Base-by-base conservation (phyloP, 805 yeast species). In the Teunomyces aglyptinius region DNA sequence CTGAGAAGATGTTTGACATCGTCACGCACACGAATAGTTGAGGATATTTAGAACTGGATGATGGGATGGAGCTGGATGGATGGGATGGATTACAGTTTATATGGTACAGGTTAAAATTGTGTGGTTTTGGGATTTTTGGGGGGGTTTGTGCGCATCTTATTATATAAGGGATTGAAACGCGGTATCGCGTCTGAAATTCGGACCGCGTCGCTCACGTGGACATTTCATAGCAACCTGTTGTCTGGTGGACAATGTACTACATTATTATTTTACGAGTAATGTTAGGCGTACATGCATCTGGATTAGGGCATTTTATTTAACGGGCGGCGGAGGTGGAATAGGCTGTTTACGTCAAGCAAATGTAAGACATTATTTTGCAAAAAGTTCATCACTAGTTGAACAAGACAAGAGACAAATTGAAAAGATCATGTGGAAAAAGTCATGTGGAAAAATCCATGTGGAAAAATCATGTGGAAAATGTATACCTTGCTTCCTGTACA, bases 1-100 rank as follows among this genome's bases (percentile, higher is more conserved):
- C 39, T 26, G 39, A 36, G 39, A 36, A 36, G 39, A 36, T 36
- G 39, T 36, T 36, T n/a, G 39, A 36, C 39, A 36, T 36, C 39
- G 39, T 20, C 24, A n/a, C 28, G 28, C 11, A 4, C 11, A 4
- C 11, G 33, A 31, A 31, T 11, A 15, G 33, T 13, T 7, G 13
- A n/a, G 11, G 8, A 31, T 13, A 31, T 31, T n/a, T n/a, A n/a
- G 33, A 6, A 31, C 16, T n/a, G 6, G 16, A 31, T 7, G 16
- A 15, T 8, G 5, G 33, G 15, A 12, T n/a, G 39, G 39, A 22
- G 28, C 28, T 16, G 20, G 28, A 19, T n/a, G 28, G 39, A 13
- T 20, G 3, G 26, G 39, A 19, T 20, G 24, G 39, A 36, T 36
- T 36, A 22, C 39, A 36, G 39, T 36, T 36, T 36, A 36, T 36